Base-by-base conservation (phyloP, 2,329 filamentous ascomycete species). In the Xylaria sp. region DNA sequence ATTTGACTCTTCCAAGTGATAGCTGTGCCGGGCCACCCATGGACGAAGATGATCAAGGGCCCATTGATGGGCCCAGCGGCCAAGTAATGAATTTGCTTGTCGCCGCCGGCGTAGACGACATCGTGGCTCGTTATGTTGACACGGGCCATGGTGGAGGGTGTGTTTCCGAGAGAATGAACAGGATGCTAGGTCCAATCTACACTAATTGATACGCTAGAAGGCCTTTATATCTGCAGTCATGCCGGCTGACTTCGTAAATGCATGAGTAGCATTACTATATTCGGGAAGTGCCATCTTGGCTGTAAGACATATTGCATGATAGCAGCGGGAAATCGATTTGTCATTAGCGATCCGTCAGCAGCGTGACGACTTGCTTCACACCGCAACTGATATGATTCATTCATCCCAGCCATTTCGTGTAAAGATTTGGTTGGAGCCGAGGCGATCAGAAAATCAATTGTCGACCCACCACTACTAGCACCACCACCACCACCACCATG, bases 1-100 rank as follows among this genome's bases (percentile, higher is more conserved):
- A 79, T 67, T 44, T 80, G 78, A 1, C 58, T 68, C 54, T 78
- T 78, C 78, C 78, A 80, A 9, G 77, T 78, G 55, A 76, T 73
- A 28, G 63, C 78, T 69, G 63, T 82, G 63, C 71, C 82, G 51
- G 74, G 79, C 77, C 67, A 84, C 72, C 73, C 85, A 73, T 76
- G 83, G 37, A 81, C 66, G 52, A 81, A 79, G 68, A 80, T 72
- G 25, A 80, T 72, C 28, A 78, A 63, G 2, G 77, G 78, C 6
- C 78, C 78, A 1, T 54, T 15, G 25, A 54, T 18, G 8, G 77
- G 76, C 10, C 78, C 78, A 6, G 77, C 74, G 1, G 78, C 76
- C 10, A 75, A 59, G 54, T 79, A 79, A 67, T 77, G 76, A 37
- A 78, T 78, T 18, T 72, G 72, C 64, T 78, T 76, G 34, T 73